Conservation (phyloP, 176 grass and related monocot genomes). For the Oryza meridionalis region DNA sequence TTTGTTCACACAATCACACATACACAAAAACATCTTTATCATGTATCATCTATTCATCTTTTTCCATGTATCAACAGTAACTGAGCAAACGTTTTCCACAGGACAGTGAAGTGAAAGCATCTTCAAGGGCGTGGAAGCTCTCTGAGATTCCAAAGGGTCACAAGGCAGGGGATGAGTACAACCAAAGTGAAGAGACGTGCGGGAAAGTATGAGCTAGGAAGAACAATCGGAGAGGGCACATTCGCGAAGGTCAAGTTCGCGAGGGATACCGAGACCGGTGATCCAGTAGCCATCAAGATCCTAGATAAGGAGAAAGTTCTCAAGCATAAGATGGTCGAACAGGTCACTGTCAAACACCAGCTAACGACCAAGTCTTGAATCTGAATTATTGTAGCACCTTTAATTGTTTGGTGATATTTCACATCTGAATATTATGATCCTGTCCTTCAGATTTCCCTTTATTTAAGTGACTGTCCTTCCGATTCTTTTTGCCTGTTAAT, state of each 20-base stretch:
- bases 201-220: conserved; percentile 95
- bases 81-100: conserved; percentile 2
- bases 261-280: conserved; percentile 60
- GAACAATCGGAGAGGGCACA: conserved; percentile 90
- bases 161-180: conserved; percentile 62
- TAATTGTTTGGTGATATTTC: conserved; percentile 33
- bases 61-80: not conserved
- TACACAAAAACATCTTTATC: not conserved
- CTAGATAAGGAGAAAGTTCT: conserved; percentile 96
- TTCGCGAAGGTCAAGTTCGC: conserved; percentile 96
- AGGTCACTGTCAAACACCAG: conserved; percentile 56
- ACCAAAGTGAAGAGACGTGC: conserved; percentile 88
- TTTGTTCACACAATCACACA: not conserved
- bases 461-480: not conserved
- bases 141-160: not conserved
- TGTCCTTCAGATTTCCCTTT: not conserved
- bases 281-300: conserved; percentile 95
- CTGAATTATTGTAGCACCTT: conserved; percentile 30
- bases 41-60: not conserved
- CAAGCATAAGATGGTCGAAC: conserved; percentile 93
- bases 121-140: not conserved
- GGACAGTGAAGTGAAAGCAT: conserved; percentile 36
- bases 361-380: not conserved
- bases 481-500: not conserved
- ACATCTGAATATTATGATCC: conserved; percentile 26